These are phyloP conservation scores for Allium fistulosum DNA, from an alignment of 106 monocot species.

Conservation along the genomic window DNA sequence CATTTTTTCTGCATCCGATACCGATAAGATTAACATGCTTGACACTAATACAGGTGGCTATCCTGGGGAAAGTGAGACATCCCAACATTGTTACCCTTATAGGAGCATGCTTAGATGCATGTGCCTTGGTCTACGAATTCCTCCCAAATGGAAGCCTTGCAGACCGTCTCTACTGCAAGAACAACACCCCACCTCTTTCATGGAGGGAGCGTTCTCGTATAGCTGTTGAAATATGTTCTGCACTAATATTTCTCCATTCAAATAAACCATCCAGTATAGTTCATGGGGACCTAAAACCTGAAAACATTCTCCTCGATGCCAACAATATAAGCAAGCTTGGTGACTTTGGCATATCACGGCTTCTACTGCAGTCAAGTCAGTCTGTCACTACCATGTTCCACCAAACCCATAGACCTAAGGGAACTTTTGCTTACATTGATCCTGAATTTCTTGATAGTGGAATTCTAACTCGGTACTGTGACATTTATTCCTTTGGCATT, in stretches of 20 bases:
- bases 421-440: conserved; percentile 33
- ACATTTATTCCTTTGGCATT: conserved; percentile 49
- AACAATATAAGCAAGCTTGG: conserved; percentile 45
- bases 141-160: conserved; percentile 41
- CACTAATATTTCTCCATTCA: conserved; percentile 46
- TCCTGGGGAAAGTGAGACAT: conserved; percentile 42
- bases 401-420: conserved; percentile 11
- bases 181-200: conserved; percentile 27
- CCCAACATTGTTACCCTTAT: conserved; percentile 50
- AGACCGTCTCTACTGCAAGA: conserved; percentile 23
- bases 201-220: conserved; percentile 41
- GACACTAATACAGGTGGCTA: conserved; percentile 20
- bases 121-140: conserved; percentile 36
- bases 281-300: conserved; percentile 45
- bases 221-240: conserved; percentile 34
- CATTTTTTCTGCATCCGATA: too few species aligned
- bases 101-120: conserved; percentile 33
- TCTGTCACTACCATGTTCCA: conserved; percentile 11
- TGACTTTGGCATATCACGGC: too few species aligned
- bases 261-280: conserved; percentile 34
- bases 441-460: conserved; percentile 38
- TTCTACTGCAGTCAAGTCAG: conserved; percentile 9
- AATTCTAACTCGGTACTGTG: conserved; percentile 27
- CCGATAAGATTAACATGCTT: too few species aligned
- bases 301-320: conserved; percentile 40